These are phyloP conservation scores for Penicillium silybi DNA, from an alignment of 495 filamentous ascomycete species.

Conservation along the genomic window DNA sequence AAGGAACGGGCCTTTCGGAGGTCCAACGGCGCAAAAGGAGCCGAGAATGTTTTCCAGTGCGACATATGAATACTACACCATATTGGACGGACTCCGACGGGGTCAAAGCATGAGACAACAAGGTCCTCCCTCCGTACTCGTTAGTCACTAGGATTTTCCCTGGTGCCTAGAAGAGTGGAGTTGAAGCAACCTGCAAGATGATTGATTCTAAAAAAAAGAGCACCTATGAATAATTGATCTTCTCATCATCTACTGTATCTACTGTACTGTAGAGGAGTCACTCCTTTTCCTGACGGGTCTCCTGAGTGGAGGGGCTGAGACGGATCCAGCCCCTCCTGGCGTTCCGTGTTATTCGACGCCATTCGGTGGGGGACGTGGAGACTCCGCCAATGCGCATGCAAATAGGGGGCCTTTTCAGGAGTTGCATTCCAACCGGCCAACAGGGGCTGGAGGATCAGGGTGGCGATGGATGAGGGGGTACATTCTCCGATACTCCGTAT, in stretches of 20 bases:
- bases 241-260: background rate
- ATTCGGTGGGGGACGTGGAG: background rate
- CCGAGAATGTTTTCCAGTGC: too few species aligned
- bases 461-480: background rate
- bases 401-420: background rate
- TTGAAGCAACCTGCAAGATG: background rate
- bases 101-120: background rate
- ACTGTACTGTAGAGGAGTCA: background rate
- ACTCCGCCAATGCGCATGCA: background rate
- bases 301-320: background rate
- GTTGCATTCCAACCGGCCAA: background rate
- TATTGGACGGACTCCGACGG: background rate
- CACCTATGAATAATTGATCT: background rate
- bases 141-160: background rate
- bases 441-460: background rate
- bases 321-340: background rate
- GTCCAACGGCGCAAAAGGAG: too few species aligned
- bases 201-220: background rate
- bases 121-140: background rate
- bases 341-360: background rate
- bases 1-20: too few species aligned
- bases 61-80: too few species aligned
- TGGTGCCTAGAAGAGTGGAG: background rate
- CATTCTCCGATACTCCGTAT: background rate
- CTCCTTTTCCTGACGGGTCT: background rate